A percentile compares a stretch with the other conserved stretches of the same genome.
phyloP scores from a whole-genome alignment of 768 basidiomycete genomes.

The Antrodiella citrinella region DNA sequence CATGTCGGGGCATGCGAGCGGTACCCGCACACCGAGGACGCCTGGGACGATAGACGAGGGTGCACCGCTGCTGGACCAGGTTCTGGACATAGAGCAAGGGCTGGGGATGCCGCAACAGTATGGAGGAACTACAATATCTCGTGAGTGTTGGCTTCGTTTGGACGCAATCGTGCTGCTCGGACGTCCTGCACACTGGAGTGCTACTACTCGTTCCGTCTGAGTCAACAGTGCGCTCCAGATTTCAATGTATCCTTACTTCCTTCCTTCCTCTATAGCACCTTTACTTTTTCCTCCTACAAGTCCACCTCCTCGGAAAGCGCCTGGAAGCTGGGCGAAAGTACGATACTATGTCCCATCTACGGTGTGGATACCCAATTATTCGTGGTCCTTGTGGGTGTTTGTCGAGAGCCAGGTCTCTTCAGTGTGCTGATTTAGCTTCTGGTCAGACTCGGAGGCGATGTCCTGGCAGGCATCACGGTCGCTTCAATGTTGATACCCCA shows the following conservation, averaged over 20 bases:
- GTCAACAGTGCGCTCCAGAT: too few relatives aligned
- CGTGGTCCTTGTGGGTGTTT: conserved; percentile 48
- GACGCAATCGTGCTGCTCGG: too few relatives aligned
- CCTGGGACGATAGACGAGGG: conserved; percentile 10
- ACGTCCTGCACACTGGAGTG: too few relatives aligned
- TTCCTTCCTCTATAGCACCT: too few relatives aligned
- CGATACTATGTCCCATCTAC: conserved; percentile 74
- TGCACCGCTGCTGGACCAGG: conserved; percentile 5
- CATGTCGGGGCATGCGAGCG: not conserved
- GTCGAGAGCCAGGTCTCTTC: not conserved
- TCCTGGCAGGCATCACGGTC: conserved; percentile 82
- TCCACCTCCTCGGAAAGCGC: conserved; percentile 5
- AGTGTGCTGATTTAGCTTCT: not conserved
- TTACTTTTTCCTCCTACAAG: too few relatives aligned
- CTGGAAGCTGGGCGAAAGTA: conserved; percentile 32
- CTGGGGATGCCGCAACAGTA: not conserved
- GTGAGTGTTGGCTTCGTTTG: not conserved
- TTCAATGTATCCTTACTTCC: too few relatives aligned
- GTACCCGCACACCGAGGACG: not conserved
- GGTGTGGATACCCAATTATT: conserved; percentile 76
- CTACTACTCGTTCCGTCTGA: too few relatives aligned
- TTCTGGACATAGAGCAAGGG: conserved; percentile 4
- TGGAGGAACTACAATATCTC: not conserved
- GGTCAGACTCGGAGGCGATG: conserved; percentile 52
- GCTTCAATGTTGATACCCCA: conserved; percentile 80